A percentile compares a stretch with the other conserved stretches of the same genome.
Evolutionary conservation across 495 filamentous ascomycete species (phyloP).

Genomic region (Penicillium egyptiacum): DNA sequence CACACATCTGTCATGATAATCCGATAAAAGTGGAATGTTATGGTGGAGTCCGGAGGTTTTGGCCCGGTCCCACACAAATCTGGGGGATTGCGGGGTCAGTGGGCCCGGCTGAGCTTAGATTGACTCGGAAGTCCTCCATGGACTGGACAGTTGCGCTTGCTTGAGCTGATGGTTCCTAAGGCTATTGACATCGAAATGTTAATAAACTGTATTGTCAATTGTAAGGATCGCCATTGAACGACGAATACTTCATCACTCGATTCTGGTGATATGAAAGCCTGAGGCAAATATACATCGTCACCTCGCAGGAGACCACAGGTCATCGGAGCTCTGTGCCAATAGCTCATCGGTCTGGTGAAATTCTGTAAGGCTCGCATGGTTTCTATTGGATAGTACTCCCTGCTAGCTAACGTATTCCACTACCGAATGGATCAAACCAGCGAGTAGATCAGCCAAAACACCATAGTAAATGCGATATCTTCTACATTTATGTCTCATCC

Average conservation of each 20-base stretch:
- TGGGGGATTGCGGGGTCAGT: constrained; percentile 17
- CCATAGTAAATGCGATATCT: too few relatives aligned
- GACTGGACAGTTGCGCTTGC: too few relatives aligned
- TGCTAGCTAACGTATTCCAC: too few relatives aligned
- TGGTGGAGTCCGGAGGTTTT: constrained; percentile 1
- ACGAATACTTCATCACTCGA: neutral
- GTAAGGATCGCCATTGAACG: neutral
- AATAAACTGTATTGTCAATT: neutral
- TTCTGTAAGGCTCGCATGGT: too few relatives aligned
- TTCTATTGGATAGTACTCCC: too few relatives aligned
- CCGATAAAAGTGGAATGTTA: constrained; percentile 2
- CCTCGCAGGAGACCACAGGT: too few relatives aligned
- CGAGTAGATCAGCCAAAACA: too few relatives aligned
- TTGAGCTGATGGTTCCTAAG: too few relatives aligned
- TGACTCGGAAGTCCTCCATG: neutral
- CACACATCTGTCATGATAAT: neutral
- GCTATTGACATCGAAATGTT: neutral
- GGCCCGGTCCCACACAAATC: constrained; percentile 11
- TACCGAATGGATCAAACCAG: too few relatives aligned
- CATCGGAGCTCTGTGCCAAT: too few relatives aligned
- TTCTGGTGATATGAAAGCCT: neutral
- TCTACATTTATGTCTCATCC: too few relatives aligned
- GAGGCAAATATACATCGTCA: neutral
- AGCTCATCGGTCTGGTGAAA: too few relatives aligned
- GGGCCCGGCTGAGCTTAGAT: constrained; percentile 5